Base-by-base conservation (phyloP, 345 rosid species). In the Microthlaspi erraticum region DNA sequence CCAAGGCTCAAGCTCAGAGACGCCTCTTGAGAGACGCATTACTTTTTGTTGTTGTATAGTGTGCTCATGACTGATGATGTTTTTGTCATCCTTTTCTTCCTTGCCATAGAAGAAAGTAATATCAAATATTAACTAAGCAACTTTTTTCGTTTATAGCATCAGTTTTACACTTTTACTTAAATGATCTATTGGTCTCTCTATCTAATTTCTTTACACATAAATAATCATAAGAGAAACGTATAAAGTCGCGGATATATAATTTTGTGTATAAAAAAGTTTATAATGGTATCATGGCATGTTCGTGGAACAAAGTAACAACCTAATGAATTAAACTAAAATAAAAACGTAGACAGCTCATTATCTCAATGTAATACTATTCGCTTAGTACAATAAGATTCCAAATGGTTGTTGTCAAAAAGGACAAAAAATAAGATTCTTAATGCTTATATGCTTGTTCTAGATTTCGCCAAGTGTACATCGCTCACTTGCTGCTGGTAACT, bases 1-100 rank as follows among this genome's bases (percentile, higher is more conserved):
- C 87, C 91, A 4, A 90, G 85, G 75, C 81, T 85, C 6, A 78
- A 84, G 61, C 80, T 80, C 50, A 85, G 92, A 2, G 87, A 92
- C 26, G 36, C 59, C 5, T 61, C 74, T 61, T 75, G 64, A 75
- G 36, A 23, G 16, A 7, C 33, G 54, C 64, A 6, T 54, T 32
- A 34, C 29, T 5, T 1, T 48, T 26, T 42, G 1, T 12, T 33
- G 1, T 23, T 53, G 64, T 72, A 44, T 53, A 54, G 10, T 31
- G 42, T 63, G 68, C 14, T 51, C 13, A 50, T 45, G 68, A 51
- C 56, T 60, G 34, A 14, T 52, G 31, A 20, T 20, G 23, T 20
- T 2, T n/a, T 34, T 44, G 23, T 3, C 3, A 61, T 32, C 37
- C 8, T 31, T 34, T 32, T 13, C 19, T 61, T 61, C 31, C 62